Evolutionary conservation across 169 alveolate species (phyloP).

Genomic region (Eimeria acervulina): DNA sequence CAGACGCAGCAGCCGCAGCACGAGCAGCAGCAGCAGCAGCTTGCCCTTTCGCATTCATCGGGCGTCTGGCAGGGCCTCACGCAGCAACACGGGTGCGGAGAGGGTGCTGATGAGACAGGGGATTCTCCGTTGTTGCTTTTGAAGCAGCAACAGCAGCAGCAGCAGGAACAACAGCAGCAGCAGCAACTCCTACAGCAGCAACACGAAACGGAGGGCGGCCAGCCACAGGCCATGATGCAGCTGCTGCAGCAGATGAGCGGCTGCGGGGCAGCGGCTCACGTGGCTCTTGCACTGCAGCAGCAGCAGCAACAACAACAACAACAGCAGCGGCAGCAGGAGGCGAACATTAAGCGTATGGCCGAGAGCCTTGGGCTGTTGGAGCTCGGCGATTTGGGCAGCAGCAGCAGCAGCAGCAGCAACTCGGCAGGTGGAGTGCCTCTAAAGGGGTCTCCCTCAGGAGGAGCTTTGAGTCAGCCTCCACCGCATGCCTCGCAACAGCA

Average conservation of each 20-base stretch:
- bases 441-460: not conserved
- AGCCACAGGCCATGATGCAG: conserved; percentile 14
- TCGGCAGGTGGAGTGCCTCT: not conserved
- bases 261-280: conserved; percentile 10
- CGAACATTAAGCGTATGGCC: conserved; percentile 35
- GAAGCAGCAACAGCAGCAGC: conserved; percentile 32
- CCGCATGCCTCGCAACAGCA: not conserved
- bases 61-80: not conserved
- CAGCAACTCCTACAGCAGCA: conserved; percentile 46
- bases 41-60: not conserved
- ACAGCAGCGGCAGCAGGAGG: conserved; percentile 26
- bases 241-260: not conserved
- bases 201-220: not conserved
- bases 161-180: conserved; percentile 3
- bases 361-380: conserved; percentile 71
- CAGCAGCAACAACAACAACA: conserved; percentile 51
- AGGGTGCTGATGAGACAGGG: not conserved
- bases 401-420: not conserved
- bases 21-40: conserved; percentile 56
- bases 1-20: conserved; percentile 65
- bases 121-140: conserved; percentile 13
- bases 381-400: not conserved
- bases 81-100: not conserved
- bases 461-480: not conserved
- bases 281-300: conserved; percentile 4